Percentiles rank a stretch among this genome's conserved stretches.
Evolutionary conservation across 495 filamentous ascomycete species (phyloP).

Genomic region (Tuber magnatum): DNA sequence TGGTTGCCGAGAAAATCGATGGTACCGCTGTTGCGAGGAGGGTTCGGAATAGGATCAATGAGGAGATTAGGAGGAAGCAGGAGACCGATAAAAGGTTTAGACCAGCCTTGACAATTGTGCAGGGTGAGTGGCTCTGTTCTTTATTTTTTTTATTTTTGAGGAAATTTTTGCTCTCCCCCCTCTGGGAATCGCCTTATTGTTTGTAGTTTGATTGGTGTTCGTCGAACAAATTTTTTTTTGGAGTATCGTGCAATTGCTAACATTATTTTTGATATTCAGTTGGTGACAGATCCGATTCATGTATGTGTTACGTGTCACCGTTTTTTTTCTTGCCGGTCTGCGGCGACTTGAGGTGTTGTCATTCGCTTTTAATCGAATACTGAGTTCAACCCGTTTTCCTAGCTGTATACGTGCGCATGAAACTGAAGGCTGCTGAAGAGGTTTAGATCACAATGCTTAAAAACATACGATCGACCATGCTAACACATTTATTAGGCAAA

Average conservation of each 20-base stretch:
- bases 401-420: constrained; percentile 99
- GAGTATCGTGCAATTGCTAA: constrained; percentile 6
- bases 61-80: constrained; percentile 73
- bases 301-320: constrained; percentile 48
- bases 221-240: constrained; percentile 19
- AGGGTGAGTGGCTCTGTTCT: constrained; percentile 55
- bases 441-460: constrained; percentile 44
- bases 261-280: constrained; percentile 46
- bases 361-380: neutral
- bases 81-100: constrained; percentile 74
- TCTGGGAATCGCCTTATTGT: constrained; percentile 10
- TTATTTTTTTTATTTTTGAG: neutral
- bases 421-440: constrained; percentile 92
- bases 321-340: constrained; percentile 2
- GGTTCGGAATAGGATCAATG: constrained; percentile 71
- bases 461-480: neutral
- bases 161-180: neutral
- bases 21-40: constrained; percentile 87
- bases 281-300: constrained; percentile 84
- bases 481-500: constrained; percentile 56
- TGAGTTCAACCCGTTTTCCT: constrained; percentile 21
- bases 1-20: constrained; percentile 88
- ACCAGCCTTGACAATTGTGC: constrained; percentile 83
- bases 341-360: constrained; percentile 1
- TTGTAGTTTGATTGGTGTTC: constrained; percentile 7